A percentile compares a stretch with the other conserved stretches of the same genome.
Evolutionary conservation across 2,329 filamentous ascomycete species (phyloP).

Genomic region (Aspergillus sp.): DNA sequence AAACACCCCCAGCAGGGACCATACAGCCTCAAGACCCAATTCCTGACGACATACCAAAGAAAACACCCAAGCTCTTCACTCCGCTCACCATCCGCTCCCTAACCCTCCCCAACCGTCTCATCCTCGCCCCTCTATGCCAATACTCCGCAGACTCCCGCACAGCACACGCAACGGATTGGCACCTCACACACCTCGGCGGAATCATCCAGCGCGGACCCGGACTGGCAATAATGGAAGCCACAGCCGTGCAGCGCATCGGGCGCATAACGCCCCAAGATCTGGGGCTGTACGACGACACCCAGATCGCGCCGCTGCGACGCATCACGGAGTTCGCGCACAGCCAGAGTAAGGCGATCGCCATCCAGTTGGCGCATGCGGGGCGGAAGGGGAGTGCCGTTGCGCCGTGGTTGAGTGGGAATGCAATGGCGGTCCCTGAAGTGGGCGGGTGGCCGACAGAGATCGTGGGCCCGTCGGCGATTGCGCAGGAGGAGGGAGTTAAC

Average conservation of each 20-base stretch:
- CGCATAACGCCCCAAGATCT: slow-evolving; percentile 67
- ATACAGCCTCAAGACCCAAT: neutral
- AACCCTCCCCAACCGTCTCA: neutral
- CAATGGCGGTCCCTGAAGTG: slow-evolving; percentile 48
- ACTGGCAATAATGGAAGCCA: slow-evolving; percentile 77
- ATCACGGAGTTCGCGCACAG: slow-evolving; percentile 77
- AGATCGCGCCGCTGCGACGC: slow-evolving; percentile 67
- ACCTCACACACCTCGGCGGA: slow-evolving; percentile 77
- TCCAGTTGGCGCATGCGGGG: slow-evolving; percentile 82
- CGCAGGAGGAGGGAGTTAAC: slow-evolving; percentile 1
- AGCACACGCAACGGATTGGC: slow-evolving; percentile 76
- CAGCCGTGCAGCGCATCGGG: slow-evolving; percentile 70
- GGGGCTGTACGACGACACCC: slow-evolving; percentile 78
- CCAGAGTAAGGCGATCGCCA: slow-evolving; percentile 72
- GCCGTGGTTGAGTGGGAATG: slow-evolving; percentile 41
- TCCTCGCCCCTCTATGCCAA: slow-evolving; percentile 39
- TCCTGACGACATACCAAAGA: too few species aligned
- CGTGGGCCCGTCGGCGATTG: slow-evolving; percentile 33
- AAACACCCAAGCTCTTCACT: neutral
- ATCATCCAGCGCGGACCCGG: slow-evolving; percentile 74
- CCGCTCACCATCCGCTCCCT: neutral
- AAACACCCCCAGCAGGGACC: neutral
- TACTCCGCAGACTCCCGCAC: slow-evolving; percentile 60
- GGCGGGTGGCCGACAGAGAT: slow-evolving; percentile 58
- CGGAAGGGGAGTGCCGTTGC: slow-evolving; percentile 60